Evolutionary conservation across 148 eudicot genomes (phyloP), one percentile per base, ranked within the genome.

Genomic region (Cornus florida): DNA sequence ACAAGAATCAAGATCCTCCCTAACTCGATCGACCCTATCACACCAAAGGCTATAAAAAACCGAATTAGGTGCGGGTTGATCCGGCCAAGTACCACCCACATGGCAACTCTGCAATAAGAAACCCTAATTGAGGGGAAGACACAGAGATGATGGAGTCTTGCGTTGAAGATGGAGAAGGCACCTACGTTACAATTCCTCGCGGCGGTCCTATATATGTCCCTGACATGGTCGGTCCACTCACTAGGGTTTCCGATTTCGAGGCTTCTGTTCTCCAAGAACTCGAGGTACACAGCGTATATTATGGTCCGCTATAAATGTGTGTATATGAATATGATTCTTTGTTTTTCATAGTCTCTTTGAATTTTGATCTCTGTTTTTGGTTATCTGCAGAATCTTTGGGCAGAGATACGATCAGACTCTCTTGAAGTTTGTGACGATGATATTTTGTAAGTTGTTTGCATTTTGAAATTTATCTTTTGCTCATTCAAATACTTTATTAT

Each of bases 181-280:
- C 57, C 57, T 69, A 78, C 17, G 76, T 84, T 39, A 83, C 94
- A 14, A 78, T 95, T 48, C 92, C 98, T 39, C 90, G 86, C 17
- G 98, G 98, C 43, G 98, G 97, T 5, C 97, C 98, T 28, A 80
- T 93, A 50, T 95, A 88, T 75, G 79, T 88, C 16, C 83, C 87
- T 10, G 92, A 93, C 67, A 86, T 89, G 80, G 89, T 90, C 20
- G 87, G 96, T 77, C 82, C 91, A 2, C 87, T 84, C 60, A 90
- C 88, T 46, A 93, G 75, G 76, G 87, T 83, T 84, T 70, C 88
- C 24, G 78, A 75, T 6, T 95, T 93, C 62, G 90, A 88, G 77
- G 60, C 80, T 3, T 69, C 80, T 24, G 82, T 91, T 23, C 81
- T 71, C 60, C 69, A 73, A 48, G 88, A 91, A 75, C 86, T 93